phyloP scores from a whole-genome alignment of 179 eudicot species.

The Amaranthus tricolor region DNA sequence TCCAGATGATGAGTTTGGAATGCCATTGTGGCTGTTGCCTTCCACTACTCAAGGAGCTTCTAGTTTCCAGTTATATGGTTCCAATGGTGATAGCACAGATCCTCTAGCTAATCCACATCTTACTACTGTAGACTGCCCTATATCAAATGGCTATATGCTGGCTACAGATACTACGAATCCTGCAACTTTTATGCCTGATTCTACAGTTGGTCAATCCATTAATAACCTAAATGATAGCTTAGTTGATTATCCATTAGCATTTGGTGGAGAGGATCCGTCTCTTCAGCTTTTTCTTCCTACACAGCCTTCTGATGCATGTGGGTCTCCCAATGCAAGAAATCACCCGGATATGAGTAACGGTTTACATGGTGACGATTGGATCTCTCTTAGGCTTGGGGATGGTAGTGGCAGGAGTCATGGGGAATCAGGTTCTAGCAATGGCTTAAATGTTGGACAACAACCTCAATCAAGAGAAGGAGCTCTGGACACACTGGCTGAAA shows the following conservation, averaged over 20 bases:
- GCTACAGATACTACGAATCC: conserved; percentile 48
- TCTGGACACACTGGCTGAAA: conserved; percentile 24
- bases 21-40: conserved; percentile 68
- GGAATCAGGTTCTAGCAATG: conserved; percentile 41
- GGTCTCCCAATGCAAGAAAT: conserved; percentile 45
- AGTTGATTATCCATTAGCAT: conserved; percentile 77
- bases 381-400: conserved; percentile 84
- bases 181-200: conserved; percentile 40
- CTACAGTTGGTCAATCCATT: conserved; percentile 39
- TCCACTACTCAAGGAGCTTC: conserved; percentile 54
- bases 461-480: conserved; percentile 37
- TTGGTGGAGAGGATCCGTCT: conserved; percentile 81
- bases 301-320: conserved; percentile 60
- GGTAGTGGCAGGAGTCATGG: conserved; percentile 40
- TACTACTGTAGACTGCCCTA: conserved; percentile 42
- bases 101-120: conserved; percentile 52
- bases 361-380: conserved; percentile 75
- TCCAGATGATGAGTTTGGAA: conserved; percentile 64
- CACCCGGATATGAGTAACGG: conserved; percentile 55
- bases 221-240: conserved; percentile 63
- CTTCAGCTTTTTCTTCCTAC: conserved; percentile 90
- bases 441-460: conserved; percentile 39
- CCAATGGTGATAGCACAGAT: conserved; percentile 65
- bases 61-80: conserved; percentile 72
- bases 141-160: conserved; percentile 55